phyloP scores from a whole-genome alignment of 148 eudicot genomes.

The Rhododendron henanense region DNA sequence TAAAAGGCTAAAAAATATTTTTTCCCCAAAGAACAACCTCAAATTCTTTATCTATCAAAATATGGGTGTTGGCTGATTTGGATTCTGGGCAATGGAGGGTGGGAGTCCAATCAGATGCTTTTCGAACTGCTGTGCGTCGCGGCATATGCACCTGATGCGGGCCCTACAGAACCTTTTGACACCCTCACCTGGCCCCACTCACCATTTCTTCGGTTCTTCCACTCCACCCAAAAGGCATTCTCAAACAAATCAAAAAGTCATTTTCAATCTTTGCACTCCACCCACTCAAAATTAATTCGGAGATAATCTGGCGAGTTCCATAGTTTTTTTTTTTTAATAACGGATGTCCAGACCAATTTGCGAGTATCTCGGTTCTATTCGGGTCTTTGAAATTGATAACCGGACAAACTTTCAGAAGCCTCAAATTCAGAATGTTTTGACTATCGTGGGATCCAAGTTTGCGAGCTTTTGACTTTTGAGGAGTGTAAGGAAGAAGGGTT shows the following conservation, averaged over 20 bases:
- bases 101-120: constrained; percentile 6
- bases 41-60: too few relatives aligned
- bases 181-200: not conserved
- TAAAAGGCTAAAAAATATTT: not conserved
- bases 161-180: not conserved
- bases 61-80: too few relatives aligned
- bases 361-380: too few relatives aligned
- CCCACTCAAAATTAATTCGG: not conserved
- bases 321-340: too few relatives aligned
- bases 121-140: constrained; percentile 26
- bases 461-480: too few relatives aligned
- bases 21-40: too few relatives aligned
- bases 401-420: too few relatives aligned
- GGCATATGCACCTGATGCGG: constrained; percentile 15
- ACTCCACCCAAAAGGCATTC: not conserved
- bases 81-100: not conserved
- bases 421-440: too few relatives aligned
- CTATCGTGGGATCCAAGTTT: too few relatives aligned
- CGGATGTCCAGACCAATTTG: too few relatives aligned
- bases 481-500: too few relatives aligned
- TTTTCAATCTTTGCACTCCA: not conserved
- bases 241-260: not conserved
- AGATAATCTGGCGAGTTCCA: not conserved
- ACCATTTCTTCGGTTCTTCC: not conserved
- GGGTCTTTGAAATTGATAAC: too few relatives aligned